Percentiles rank a stretch among this genome's conserved stretches.
phyloP scores from a whole-genome alignment of 208 protist genomes.

The Histomonas meleagridis region DNA sequence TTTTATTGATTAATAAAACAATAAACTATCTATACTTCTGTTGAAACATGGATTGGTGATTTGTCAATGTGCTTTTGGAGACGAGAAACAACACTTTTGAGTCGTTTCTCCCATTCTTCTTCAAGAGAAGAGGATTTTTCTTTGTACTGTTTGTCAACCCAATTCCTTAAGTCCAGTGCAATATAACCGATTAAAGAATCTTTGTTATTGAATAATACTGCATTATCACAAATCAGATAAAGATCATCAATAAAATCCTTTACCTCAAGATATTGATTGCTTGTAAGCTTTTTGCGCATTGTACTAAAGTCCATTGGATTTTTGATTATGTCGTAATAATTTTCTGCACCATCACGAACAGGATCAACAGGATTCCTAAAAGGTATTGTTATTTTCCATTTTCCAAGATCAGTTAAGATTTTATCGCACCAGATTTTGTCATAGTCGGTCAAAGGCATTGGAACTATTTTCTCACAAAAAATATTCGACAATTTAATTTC shows the following conservation, averaged over 20 bases:
- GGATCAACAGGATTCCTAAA: slow-evolving; percentile 5
- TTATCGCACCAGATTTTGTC: not conserved
- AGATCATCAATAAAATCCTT: not conserved
- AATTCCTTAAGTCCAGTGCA: not conserved
- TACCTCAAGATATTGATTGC: not conserved
- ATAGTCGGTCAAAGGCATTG: too few relatives aligned
- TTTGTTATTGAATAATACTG: not conserved
- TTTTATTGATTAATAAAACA: too few relatives aligned
- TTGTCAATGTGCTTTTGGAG: not conserved
- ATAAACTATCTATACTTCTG: too few relatives aligned
- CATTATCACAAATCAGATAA: not conserved
- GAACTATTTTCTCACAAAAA: too few relatives aligned
- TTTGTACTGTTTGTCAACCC: not conserved
- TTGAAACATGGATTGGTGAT: too few relatives aligned
- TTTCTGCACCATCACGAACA: not conserved
- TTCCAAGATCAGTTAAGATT: not conserved
- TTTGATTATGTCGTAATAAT: not conserved
- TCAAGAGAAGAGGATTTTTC: not conserved
- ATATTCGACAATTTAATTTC: too few relatives aligned
- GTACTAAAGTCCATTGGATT: not conserved
- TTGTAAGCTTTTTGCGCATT: not conserved
- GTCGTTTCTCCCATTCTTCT: not conserved
- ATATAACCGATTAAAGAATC: not conserved
- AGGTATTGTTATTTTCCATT: not conserved
- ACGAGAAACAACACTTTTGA: not conserved